Evolutionary conservation across 1,139 yeast species (phyloP).

Genomic region (Citeromyces hawaiiensis): DNA sequence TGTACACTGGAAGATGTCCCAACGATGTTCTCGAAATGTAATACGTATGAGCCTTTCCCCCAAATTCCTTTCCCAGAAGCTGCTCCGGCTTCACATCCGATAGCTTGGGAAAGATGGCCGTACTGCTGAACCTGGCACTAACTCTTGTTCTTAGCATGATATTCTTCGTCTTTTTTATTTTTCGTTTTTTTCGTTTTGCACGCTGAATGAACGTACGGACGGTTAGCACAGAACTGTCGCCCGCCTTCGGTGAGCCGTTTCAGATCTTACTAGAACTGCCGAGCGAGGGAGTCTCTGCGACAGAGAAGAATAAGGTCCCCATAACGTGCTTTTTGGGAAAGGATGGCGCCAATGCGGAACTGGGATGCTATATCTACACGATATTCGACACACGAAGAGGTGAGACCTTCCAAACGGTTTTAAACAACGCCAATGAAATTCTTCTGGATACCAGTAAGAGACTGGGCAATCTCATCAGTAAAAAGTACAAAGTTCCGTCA

Average conservation of each 20-base stretch:
- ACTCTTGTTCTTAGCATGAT: neutral
- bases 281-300: conserved; percentile 7
- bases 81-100: conserved; percentile 11
- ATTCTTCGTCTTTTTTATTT: neutral
- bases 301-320: conserved; percentile 15
- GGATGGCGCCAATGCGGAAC: conserved; percentile 12
- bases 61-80: conserved; percentile 9
- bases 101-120: conserved; percentile 12
- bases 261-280: conserved; percentile 17
- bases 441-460: conserved; percentile 21
- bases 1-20: conserved; percentile 62
- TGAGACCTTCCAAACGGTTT: conserved; percentile 18
- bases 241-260: conserved; percentile 18
- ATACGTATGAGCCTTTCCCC: conserved; percentile 18
- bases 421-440: conserved; percentile 21
- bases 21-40: conserved; percentile 36
- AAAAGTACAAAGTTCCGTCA: conserved; percentile 20
- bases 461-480: conserved; percentile 19
- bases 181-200: neutral
- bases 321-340: conserved; percentile 18
- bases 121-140: neutral
- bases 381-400: conserved; percentile 12
- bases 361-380: conserved; percentile 21
- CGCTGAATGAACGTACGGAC: neutral
- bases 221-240: conserved; percentile 9